Evolutionary conservation across 2,329 filamentous ascomycete species (phyloP), one percentile per base, ranked within the genome.

Genomic region (Ceratocystis destructans): DNA sequence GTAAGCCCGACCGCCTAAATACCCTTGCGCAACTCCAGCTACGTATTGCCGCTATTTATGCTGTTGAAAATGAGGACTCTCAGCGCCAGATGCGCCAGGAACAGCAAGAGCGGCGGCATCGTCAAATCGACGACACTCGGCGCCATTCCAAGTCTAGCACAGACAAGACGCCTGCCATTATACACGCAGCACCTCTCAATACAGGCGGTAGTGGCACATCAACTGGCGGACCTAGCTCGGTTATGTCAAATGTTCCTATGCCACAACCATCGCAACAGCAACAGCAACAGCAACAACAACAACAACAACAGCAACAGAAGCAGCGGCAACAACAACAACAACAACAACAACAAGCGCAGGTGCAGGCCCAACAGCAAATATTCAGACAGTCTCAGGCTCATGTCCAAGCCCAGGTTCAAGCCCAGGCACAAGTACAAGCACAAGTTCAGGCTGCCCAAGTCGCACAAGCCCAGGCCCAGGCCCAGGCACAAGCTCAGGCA

Each of bases 41-140:
- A 12, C 72, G 77, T 15, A 73, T 79, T 25, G 77, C 77, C 6
- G 77, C 77, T 57, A 77, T 79, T 12, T 79, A 78, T 64, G 77
- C 77, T 10, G 73, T 79, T 1, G 76, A 79, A 61, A 79, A 78
- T 68, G 77, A 79, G 68, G 77, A 78, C 50, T 68, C 75, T 62
- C 77, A 78, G 69, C 73, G 77, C 10, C 74, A 76, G 62, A 71
- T 72, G 64, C 72, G 77, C 20, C 74, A 75, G 62, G 75, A 77
- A 7, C 73, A 73, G 3, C 75, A 76, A 63, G 73, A 77, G 50
- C 74, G 72, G 67, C 72, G 76, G 2, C 75, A 77, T 66, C 72
- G 71, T 17, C 73, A 77, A 61, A 73, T 77, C 3, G 77, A 77
- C 22, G 72, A 76, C 15, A 70, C 65, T 4, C 73, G 73, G 55